These are phyloP conservation scores for Sclerotinia subarctica DNA, from an alignment of 2,329 filamentous ascomycete genomes.

Conservation along the genomic window DNA sequence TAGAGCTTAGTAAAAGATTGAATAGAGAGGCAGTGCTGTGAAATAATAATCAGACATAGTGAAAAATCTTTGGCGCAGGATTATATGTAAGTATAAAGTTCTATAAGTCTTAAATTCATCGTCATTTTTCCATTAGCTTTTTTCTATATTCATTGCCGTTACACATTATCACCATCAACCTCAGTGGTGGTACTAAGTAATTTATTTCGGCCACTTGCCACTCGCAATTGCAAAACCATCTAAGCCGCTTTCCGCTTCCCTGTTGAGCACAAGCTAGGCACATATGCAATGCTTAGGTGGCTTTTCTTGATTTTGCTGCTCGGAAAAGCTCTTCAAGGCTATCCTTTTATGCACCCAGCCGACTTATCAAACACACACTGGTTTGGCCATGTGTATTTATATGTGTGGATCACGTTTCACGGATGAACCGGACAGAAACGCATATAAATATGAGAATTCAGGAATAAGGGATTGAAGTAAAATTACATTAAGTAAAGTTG, in stretches of 20 bases:
- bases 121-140: not conserved
- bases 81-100: not conserved
- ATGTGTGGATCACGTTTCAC: not conserved
- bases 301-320: not conserved
- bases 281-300: not conserved
- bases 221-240: not conserved
- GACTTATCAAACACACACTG: not conserved
- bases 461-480: too few species aligned
- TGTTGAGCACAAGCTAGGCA: not conserved
- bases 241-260: not conserved
- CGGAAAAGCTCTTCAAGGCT: not conserved
- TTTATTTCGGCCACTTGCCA: not conserved
- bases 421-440: too few species aligned
- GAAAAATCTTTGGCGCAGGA: too few species aligned
- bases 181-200: not conserved
- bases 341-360: not conserved
- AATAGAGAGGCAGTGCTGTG: too few species aligned
- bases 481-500: too few species aligned
- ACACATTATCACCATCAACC: not conserved
- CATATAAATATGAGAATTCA: not conserved
- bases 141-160: not conserved
- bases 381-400: not conserved
- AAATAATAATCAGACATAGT: too few species aligned
- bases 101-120: not conserved
- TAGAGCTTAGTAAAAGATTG: too few species aligned